Evolutionary conservation across 225 moss, liverwort and hornwort species (phyloP).

Genomic region (Bryum argenteum): DNA sequence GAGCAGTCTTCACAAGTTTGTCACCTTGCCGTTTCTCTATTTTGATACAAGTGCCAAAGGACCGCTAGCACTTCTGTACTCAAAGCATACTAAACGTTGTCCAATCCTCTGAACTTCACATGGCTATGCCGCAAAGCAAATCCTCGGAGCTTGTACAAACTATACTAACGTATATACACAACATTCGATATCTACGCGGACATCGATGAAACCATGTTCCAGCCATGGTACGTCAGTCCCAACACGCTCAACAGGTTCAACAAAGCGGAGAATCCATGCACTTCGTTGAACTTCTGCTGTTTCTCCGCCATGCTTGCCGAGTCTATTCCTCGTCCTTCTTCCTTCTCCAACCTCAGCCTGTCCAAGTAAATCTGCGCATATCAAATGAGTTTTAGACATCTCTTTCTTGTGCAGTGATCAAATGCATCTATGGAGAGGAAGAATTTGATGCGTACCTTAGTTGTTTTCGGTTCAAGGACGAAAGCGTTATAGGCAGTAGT

Average conservation of each 20-base stretch:
- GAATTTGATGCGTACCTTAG: conserved; percentile 42
- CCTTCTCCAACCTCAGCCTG: conserved; percentile 49
- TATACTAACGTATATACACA: too few relatives aligned
- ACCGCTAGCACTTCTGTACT: not conserved
- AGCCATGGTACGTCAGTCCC: conserved; percentile 46
- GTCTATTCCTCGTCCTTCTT: conserved; percentile 37
- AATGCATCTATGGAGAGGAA: not conserved
- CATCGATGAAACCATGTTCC: conserved; percentile 24
- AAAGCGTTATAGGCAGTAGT: conserved; percentile 59
- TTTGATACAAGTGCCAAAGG: not conserved
- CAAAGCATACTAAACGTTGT: too few relatives aligned
- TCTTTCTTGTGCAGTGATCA: too few relatives aligned
- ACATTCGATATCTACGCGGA: not conserved
- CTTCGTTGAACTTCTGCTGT: conserved; percentile 40
- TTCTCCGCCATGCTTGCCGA: not conserved
- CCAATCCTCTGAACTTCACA: not conserved
- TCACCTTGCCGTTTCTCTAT: not conserved
- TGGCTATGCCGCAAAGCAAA: not conserved
- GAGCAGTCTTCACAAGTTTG: not conserved
- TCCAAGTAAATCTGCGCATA: conserved; percentile 37
- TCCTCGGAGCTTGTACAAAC: not conserved
- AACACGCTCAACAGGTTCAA: conserved; percentile 38
- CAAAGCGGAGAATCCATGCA: conserved; percentile 43
- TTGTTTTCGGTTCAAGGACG: conserved; percentile 74
- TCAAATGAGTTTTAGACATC: too few relatives aligned